Percentiles rank a stretch among this genome's conserved stretches.
phyloP scores from a whole-genome alignment of 495 filamentous ascomycete genomes.

The Hypoxylon crocopeplum region DNA sequence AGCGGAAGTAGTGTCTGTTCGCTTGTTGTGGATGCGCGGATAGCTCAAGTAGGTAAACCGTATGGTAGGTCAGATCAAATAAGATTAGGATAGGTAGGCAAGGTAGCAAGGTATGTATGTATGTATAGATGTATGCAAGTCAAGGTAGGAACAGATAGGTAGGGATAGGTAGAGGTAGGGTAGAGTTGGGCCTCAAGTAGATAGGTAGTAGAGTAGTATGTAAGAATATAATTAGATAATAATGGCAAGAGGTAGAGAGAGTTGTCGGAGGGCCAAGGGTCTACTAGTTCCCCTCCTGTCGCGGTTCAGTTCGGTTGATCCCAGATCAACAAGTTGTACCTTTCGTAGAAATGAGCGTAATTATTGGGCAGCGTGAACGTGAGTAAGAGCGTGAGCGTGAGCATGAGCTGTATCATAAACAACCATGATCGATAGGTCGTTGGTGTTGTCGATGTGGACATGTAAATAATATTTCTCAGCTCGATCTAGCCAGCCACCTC shows the following conservation, averaged over 20 bases:
- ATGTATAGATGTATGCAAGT: slow-evolving; percentile 2
- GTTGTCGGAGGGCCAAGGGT: slow-evolving; percentile 19
- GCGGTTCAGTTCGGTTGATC: slow-evolving; percentile 33
- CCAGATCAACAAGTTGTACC: slow-evolving; percentile 28
- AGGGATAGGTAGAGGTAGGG: slow-evolving; percentile 25
- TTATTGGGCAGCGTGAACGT: slow-evolving; percentile 24
- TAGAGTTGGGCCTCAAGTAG: slow-evolving; percentile 39
- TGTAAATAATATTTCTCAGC: slow-evolving; percentile 22
- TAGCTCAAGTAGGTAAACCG: slow-evolving; percentile 30
- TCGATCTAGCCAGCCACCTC: slow-evolving; percentile 7
- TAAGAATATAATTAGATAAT: slow-evolving; percentile 34
- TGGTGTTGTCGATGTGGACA: background rate
- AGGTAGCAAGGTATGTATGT: slow-evolving; percentile 12
- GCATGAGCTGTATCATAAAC: slow-evolving; percentile 19
- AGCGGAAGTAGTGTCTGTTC: slow-evolving; percentile 11
- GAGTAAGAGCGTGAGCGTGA: too few species aligned
- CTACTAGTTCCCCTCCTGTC: slow-evolving; percentile 33
- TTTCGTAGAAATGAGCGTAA: slow-evolving; percentile 19
- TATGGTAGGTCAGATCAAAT: slow-evolving; percentile 13
- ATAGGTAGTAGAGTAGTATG: background rate
- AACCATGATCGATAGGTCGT: slow-evolving; percentile 13
- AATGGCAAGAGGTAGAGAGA: slow-evolving; percentile 8
- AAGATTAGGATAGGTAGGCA: slow-evolving; percentile 16
- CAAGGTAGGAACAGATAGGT: slow-evolving; percentile 5
- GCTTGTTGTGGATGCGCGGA: slow-evolving; percentile 8